A percentile compares a stretch with the other conserved stretches of the same genome.
Conservation (phyloP, 768 basidiomycete species). For the Tricholoma furcatifolium region DNA sequence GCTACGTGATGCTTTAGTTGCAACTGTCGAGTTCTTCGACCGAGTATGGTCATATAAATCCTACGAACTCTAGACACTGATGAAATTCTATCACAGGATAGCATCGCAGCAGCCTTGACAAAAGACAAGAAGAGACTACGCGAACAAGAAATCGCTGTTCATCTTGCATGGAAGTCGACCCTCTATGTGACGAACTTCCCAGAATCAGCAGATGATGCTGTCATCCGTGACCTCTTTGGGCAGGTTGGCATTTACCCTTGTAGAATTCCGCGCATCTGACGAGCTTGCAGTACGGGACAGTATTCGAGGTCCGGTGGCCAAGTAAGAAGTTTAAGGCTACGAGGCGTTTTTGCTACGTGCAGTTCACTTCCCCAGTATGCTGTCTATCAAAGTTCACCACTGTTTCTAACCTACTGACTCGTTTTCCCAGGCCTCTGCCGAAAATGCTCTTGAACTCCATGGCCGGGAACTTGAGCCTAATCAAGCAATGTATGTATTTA, state of each 20-base stretch:
- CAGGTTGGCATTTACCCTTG: slow-evolving; percentile 46
- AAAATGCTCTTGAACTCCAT: slow-evolving; percentile 78
- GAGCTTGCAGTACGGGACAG: slow-evolving; percentile 69
- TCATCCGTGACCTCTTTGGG: slow-evolving; percentile 73
- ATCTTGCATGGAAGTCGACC: slow-evolving; percentile 92
- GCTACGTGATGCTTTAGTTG: slow-evolving; percentile 59
- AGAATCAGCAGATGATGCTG: slow-evolving; percentile 74
- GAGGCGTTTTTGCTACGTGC: slow-evolving; percentile 92
- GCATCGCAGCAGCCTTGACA: slow-evolving; percentile 82
- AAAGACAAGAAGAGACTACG: slow-evolving; percentile 91
- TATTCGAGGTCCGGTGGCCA: slow-evolving; percentile 97
- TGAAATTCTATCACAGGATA: slow-evolving; percentile 47
- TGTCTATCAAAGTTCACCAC: neutral
- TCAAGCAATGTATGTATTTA: slow-evolving; percentile 68
- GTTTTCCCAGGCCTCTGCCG: slow-evolving; percentile 55
- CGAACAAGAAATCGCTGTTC: slow-evolving; percentile 76
- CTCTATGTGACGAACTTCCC: slow-evolving; percentile 97
- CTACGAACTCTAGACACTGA: neutral
- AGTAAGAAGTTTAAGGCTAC: slow-evolving; percentile 94
- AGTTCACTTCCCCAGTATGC: slow-evolving; percentile 81
- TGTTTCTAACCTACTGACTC: neutral
- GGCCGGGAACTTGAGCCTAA: slow-evolving; percentile 72
- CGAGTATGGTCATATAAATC: slow-evolving; percentile 38
- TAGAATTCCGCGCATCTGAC: neutral
- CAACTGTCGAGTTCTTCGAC: slow-evolving; percentile 85